Percentiles rank a stretch among this genome's conserved stretches.
Conservation (phyloP, 768 basidiomycete genomes). For the Terana coerulea region DNA sequence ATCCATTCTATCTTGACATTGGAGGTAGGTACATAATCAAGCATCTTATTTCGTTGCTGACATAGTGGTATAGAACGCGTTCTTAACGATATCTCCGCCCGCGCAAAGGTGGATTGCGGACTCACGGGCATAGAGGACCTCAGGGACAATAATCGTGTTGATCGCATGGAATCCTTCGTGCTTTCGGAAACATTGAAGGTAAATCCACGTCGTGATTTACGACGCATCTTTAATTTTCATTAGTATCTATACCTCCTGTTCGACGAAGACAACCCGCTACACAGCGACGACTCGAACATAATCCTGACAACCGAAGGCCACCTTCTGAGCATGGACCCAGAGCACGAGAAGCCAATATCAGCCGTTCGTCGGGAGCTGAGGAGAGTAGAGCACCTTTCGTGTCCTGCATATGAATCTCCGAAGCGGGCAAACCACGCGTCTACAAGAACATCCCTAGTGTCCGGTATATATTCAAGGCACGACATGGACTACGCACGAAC, state of each 20-base stretch:
- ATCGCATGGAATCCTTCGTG: constrained; percentile 97
- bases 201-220: constrained; percentile 11
- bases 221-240: not conserved
- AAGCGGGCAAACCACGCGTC: constrained; percentile 30
- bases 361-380: constrained; percentile 56
- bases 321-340: constrained; percentile 59
- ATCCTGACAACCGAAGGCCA: constrained; percentile 98
- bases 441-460: constrained; percentile 45
- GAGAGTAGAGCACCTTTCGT: constrained; percentile 63
- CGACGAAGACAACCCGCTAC: constrained; percentile 75
- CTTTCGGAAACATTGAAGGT: constrained; percentile 92
- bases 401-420: constrained; percentile 62
- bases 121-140: constrained; percentile 81
- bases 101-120: constrained; percentile 84
- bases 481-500: constrained; percentile 82
- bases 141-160: constrained; percentile 71
- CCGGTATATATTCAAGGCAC: constrained; percentile 65
- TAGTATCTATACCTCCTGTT: constrained; percentile 94
- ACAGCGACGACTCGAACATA: constrained; percentile 76
- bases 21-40: constrained; percentile 35
- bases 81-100: constrained; percentile 65
- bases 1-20: constrained; percentile 89
- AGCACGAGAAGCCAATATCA: constrained; percentile 56
- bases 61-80: constrained; percentile 52
- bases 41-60: not conserved